A percentile compares a stretch with the other conserved stretches of the same genome.
Conservation (phyloP, 2,329 filamentous ascomycete genomes). For the Exophiala spinifera region DNA sequence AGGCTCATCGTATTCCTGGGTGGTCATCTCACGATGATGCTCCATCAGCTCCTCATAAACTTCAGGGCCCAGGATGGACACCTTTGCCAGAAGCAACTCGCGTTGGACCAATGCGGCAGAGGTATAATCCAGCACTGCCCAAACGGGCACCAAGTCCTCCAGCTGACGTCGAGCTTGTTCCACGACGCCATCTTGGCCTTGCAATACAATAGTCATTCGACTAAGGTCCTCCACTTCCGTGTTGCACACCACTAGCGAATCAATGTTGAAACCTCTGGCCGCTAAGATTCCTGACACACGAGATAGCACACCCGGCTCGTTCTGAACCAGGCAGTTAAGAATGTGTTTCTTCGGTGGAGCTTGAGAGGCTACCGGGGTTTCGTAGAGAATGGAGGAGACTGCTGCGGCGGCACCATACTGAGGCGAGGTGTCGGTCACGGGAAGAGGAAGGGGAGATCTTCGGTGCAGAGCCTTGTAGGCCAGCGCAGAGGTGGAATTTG, state of each 20-base stretch:
- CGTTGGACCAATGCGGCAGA: constrained; percentile 88
- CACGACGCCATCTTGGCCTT: constrained; percentile 92
- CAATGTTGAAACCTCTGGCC: constrained; percentile 97
- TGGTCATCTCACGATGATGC: constrained; percentile 88
- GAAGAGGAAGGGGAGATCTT: constrained; percentile 79
- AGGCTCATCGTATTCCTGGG: constrained; percentile 40
- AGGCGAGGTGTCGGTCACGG: constrained; percentile 68
- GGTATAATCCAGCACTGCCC: constrained; percentile 97
- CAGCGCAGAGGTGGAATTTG: constrained; percentile 82
- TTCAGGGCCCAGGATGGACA: constrained; percentile 94
- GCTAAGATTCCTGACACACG: constrained; percentile 95
- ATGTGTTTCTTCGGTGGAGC: constrained; percentile 90
- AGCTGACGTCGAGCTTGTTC: constrained; percentile 94
- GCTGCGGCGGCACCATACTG: constrained; percentile 88
- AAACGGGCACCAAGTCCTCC: constrained; percentile 94
- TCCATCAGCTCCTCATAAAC: constrained; percentile 96
- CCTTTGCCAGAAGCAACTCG: constrained; percentile 90
- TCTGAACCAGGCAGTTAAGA: constrained; percentile 97
- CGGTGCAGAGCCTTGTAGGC: constrained; percentile 97
- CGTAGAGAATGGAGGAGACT: constrained; percentile 97
- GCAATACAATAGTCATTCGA: constrained; percentile 97
- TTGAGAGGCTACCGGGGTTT: constrained; percentile 81
- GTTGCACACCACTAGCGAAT: constrained; percentile 94
- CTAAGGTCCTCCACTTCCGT: constrained; percentile 96
- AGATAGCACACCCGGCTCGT: constrained; percentile 95